Evolutionary conservation across 2,329 filamentous ascomycete species (phyloP), one percentile per base, ranked within the genome.

Genomic region (Lojkania enalia): DNA sequence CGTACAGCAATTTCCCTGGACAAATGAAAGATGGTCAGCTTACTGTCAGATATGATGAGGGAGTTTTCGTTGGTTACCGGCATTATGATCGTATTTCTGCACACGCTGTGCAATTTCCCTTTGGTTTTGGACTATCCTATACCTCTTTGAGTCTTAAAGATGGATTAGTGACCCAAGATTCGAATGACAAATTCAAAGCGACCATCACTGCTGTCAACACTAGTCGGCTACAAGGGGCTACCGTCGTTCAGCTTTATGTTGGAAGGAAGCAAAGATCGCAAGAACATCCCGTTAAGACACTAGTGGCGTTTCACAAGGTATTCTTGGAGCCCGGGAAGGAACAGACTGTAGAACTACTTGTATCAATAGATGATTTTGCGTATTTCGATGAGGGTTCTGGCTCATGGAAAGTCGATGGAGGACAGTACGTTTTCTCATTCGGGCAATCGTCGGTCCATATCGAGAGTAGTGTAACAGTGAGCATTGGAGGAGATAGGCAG

Each of bases 261-360:
- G 79, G 35, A 67, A 86, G 42, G 75, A 77, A 9, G 20, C 40
- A 57, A 9, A 48, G 39, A 11, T 53, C 51, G 1, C 35, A 48
- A 1, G 52, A 62, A 11, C 73, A 85, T 35, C 85, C 85, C 0
- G 77, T 82, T 49, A 87, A 88, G 70, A 85, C 87, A 63, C 73
- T 88, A 2, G 81, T 79, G 6, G 84, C 83, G 0, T 88, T 88
- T 57, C 77, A 79, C 49, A 88, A 87, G 67, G 77, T 86, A 0
- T 74, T 70, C 38, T 66, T 88, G 2, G 73, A 79, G 33, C 71
- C 77, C 1, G 82, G 81, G 3, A 77, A 85, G 69, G 76, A 71
- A 33, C 77, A 80, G 70, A 72, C 55, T 5, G 80, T 83, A 2
- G 71, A 75, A n/a, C 73, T 90, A 5, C 23, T 44, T 2, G 38